These are phyloP conservation scores for Cladosporium oxysporum DNA, from an alignment of 2,329 filamentous ascomycete species.

Conservation along the genomic window DNA sequence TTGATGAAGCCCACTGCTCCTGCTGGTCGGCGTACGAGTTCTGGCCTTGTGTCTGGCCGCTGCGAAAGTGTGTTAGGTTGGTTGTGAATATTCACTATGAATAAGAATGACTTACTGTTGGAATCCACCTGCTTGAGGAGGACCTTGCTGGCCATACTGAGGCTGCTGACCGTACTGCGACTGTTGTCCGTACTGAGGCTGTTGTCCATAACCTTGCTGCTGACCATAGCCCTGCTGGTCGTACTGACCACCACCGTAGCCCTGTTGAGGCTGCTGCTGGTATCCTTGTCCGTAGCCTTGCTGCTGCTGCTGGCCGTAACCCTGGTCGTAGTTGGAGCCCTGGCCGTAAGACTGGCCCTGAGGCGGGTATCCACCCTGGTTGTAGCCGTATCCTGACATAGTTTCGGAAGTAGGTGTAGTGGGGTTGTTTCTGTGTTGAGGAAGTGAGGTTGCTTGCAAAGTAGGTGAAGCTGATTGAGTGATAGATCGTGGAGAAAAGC, in stretches of 20 bases:
- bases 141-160: conserved; percentile 28
- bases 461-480: background rate
- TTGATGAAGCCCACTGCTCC: conserved; percentile 24
- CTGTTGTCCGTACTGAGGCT: conserved; percentile 21
- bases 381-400: conserved; percentile 54
- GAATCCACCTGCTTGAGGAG: conserved; percentile 33
- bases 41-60: conserved; percentile 33
- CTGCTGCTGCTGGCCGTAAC: conserved; percentile 25
- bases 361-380: conserved; percentile 27
- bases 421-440: background rate
- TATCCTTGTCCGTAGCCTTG: conserved; percentile 25
- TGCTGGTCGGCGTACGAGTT: conserved; percentile 19
- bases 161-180: conserved; percentile 25
- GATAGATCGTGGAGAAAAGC: background rate
- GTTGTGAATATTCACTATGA: background rate
- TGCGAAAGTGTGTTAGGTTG: conserved; percentile 6
- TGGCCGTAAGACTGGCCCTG: conserved; percentile 28
- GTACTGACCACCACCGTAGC: conserved; percentile 19
- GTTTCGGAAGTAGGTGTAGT: conserved; percentile 2
- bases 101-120: conserved; percentile 6
- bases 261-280: conserved; percentile 26
- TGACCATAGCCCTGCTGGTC: conserved; percentile 25
- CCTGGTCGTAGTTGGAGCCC: conserved; percentile 25
- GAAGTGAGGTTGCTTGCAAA: background rate
- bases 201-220: conserved; percentile 21